Conservation (phyloP, 345 rosid genomes). For the Syzygium grande region DNA sequence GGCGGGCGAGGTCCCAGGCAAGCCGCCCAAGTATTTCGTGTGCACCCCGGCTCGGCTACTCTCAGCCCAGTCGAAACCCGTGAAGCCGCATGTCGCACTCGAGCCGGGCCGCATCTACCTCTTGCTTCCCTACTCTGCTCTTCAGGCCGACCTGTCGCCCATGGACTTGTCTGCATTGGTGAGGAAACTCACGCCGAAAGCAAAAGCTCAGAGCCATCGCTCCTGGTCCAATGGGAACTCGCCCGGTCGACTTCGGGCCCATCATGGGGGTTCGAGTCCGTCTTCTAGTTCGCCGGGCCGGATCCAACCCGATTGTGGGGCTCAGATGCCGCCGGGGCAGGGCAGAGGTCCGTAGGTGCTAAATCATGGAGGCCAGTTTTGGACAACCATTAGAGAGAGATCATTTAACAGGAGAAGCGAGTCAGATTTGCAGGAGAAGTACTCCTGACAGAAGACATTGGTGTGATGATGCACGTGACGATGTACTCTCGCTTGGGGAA, state of each 20-base stretch:
- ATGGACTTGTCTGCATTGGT: constrained; percentile 20
- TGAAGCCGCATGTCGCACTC: constrained; percentile 13
- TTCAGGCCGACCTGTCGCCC: constrained; percentile 26
- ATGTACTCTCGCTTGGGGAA: neutral
- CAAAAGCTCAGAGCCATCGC: constrained; percentile 3
- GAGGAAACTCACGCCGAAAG: constrained; percentile 26
- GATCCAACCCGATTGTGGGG: neutral
- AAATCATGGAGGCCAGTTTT: constrained; percentile 34
- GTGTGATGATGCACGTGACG: neutral
- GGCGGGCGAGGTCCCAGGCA: constrained; percentile 15
- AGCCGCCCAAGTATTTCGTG: constrained; percentile 12
- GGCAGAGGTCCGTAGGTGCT: neutral
- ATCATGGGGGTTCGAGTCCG: neutral
- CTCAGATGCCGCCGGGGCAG: neutral
- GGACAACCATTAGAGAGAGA: constrained; percentile 32
- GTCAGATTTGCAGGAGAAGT: constrained; percentile 21
- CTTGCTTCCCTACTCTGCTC: constrained; percentile 29
- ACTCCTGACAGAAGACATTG: neutral
- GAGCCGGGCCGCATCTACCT: constrained; percentile 35
- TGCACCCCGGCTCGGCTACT: constrained; percentile 39
- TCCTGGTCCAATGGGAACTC: neutral
- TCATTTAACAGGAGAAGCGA: constrained; percentile 35
- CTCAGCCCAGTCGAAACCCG: constrained; percentile 8
- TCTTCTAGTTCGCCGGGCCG: neutral
- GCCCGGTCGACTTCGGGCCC: neutral